Base-by-base conservation (phyloP, 371 early-diverging fungal genomes). In the Haplosporangium sp. region DNA sequence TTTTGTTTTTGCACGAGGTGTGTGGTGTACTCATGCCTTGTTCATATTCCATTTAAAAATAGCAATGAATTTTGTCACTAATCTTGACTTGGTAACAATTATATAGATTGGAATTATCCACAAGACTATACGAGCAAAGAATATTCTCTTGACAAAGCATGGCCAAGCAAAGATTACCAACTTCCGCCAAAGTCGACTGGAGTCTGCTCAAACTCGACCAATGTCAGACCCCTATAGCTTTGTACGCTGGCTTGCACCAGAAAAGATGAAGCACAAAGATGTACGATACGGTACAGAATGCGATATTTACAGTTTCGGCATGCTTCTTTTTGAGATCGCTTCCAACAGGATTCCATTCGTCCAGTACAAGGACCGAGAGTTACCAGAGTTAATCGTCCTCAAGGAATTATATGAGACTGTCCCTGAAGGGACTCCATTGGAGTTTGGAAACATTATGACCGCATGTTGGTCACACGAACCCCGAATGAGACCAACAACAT, bases 201-300 rank as follows among this genome's bases (percentile, higher is more conserved):
- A 76, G 48, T 60, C 61, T 5, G 72, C 72, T 4, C 67, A 63
- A 38, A 78, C 83, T 19, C 72, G 71, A n/a, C 75, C 70, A 63
- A 83, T 83, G 72, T 78, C 75, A 27, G 83, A 69, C 55, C 79
- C 69, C 17, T 78, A 75, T 67, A 78, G 74, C 48, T 74, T 67
- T 63, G 78, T 78, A 38, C 83, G 83, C 35, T 83, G 83, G 83
- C 57, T 83, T 45, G 75, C 79, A 5, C 83, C 83, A 3, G 83
- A 83, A 55, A 83, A 83, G 62, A 77, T 83, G 78, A 72, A 63
- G 3, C 73, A 66, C 44, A 65, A 70, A 44, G 78, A 73, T 13
- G 70, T 69, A 17, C 69, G 78, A 39, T 78, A 78, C 42, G 74
- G 78, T 4, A 57, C 78, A 17, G 78, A 78, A 61, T 78, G 78